These are phyloP conservation scores for Leucogyrophana mollusca DNA, from an alignment of 768 basidiomycete genomes.

Conservation along the genomic window DNA sequence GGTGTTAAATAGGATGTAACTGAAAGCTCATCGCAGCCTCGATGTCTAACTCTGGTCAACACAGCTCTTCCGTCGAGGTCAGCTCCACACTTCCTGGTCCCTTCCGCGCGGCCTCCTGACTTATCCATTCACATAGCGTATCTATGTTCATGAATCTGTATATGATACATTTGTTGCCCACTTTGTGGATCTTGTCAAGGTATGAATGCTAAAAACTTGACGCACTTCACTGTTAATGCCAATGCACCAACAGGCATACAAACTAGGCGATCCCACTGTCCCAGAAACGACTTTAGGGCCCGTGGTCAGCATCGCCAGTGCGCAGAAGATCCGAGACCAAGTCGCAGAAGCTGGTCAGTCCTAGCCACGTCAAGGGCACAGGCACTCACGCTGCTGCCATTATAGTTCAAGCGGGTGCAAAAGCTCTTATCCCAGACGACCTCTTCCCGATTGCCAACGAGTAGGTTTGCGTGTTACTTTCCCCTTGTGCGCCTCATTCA, in stretches of 20 bases:
- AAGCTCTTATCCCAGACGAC: constrained; percentile 65
- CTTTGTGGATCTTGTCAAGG: constrained; percentile 76
- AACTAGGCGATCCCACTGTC: constrained; percentile 82
- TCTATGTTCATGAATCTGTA: constrained; percentile 87
- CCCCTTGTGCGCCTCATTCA: neutral
- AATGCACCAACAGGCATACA: constrained; percentile 55
- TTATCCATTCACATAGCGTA: constrained; percentile 49
- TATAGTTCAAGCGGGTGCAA: constrained; percentile 77
- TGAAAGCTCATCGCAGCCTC: constrained; percentile 50
- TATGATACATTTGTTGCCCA: constrained; percentile 78
- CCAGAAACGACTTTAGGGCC: constrained; percentile 83
- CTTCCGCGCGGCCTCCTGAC: neutral
- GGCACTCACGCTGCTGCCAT: neutral
- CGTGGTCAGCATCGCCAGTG: constrained; percentile 87
- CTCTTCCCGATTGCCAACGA: constrained; percentile 65
- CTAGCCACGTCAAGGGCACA: neutral
- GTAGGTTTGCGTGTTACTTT: constrained; percentile 38
- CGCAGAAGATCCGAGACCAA: constrained; percentile 83
- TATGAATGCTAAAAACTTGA: constrained; percentile 17
- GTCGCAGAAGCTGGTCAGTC: constrained; percentile 74
- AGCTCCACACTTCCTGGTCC: constrained; percentile 8
- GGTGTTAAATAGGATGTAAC: neutral
- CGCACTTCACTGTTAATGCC: neutral
- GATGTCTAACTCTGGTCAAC: constrained; percentile 97
- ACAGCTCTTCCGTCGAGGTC: constrained; percentile 92